Conservation (phyloP, 495 filamentous ascomycete genomes). For the Thozetella sp. region DNA sequence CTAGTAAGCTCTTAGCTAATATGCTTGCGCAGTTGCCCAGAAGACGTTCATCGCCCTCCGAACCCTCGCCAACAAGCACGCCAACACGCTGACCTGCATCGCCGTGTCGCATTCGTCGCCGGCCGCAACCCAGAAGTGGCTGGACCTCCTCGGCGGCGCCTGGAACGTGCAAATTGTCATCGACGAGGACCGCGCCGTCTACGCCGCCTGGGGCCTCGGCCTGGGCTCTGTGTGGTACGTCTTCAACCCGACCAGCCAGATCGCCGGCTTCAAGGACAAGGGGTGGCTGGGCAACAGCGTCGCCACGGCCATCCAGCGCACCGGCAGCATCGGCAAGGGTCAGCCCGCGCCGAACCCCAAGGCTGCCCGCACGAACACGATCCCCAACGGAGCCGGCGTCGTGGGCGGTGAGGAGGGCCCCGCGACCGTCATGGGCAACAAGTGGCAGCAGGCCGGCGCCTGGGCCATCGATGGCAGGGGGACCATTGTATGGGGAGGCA, state of each 20-base stretch:
- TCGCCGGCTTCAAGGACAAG: constrained; percentile 42
- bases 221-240: constrained; percentile 49
- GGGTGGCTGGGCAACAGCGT: constrained; percentile 42
- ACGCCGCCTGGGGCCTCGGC: constrained; percentile 56
- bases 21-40: constrained; percentile 60
- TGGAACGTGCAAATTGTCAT: constrained; percentile 49
- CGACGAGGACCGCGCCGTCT: constrained; percentile 51
- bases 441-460: constrained; percentile 60
- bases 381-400: constrained; percentile 6
- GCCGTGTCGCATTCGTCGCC: constrained; percentile 55
- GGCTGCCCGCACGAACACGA: constrained; percentile 7
- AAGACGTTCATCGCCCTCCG: constrained; percentile 55
- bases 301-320: constrained; percentile 31
- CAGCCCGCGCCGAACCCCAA: constrained; percentile 2
- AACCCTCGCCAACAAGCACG: constrained; percentile 39
- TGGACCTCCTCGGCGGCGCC: constrained; percentile 48
- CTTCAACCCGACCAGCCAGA: constrained; percentile 42
- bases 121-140: constrained; percentile 47
- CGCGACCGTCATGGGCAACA: constrained; percentile 57
- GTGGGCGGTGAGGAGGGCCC: constrained; percentile 24
- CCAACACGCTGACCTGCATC: constrained; percentile 44
- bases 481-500: constrained; percentile 50
- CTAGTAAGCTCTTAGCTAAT: too few relatives aligned
- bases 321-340: constrained; percentile 15
- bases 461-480: constrained; percentile 58